Percentiles rank a stretch among this genome's conserved stretches.
Conservation (phyloP, 768 basidiomycete genomes). For the Boletus pseudo-olivaceus region DNA sequence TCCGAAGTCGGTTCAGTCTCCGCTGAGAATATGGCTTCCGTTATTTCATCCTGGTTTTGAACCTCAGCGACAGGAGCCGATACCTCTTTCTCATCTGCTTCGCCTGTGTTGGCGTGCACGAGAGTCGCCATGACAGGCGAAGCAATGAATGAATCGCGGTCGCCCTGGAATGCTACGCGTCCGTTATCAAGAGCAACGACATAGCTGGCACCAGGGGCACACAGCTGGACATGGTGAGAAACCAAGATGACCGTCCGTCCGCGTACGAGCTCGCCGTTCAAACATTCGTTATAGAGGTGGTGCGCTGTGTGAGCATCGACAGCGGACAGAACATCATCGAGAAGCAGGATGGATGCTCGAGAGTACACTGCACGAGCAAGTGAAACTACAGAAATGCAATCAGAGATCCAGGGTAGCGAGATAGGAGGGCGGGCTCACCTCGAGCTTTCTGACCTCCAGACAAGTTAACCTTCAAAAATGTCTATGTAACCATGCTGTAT, state of each 20-base stretch:
- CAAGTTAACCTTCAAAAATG: conserved; percentile 26
- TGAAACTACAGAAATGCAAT: conserved; percentile 43
- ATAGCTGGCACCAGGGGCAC: conserved; percentile 73
- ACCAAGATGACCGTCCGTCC: conserved; percentile 84
- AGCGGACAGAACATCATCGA: conserved; percentile 75
- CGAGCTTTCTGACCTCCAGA: conserved; percentile 64
- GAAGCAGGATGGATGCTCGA: conserved; percentile 71
- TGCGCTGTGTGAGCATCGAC: conserved; percentile 87
- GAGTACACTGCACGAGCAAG: conserved; percentile 88
- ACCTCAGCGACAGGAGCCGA: conserved; percentile 11
- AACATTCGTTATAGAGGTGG: conserved; percentile 75
- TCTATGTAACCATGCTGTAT: not conserved
- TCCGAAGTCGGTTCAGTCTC: conserved; percentile 34
- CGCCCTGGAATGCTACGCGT: conserved; percentile 71
- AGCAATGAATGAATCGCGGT: conserved; percentile 56
- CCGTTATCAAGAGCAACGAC: conserved; percentile 75
- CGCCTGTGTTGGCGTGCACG: conserved; percentile 51
- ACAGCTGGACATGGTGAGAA: conserved; percentile 92
- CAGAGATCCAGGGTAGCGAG: not conserved
- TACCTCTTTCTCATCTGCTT: conserved; percentile 42
- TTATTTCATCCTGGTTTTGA: conserved; percentile 3
- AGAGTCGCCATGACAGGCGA: conserved; percentile 66
- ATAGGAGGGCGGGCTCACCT: conserved; percentile 37
- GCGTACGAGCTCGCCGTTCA: conserved; percentile 74
- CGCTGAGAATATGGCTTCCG: conserved; percentile 20